Percentiles rank a stretch among this genome's conserved stretches.
phyloP scores from a whole-genome alignment of 257 asterid species.

The Solanum virginianum region DNA sequence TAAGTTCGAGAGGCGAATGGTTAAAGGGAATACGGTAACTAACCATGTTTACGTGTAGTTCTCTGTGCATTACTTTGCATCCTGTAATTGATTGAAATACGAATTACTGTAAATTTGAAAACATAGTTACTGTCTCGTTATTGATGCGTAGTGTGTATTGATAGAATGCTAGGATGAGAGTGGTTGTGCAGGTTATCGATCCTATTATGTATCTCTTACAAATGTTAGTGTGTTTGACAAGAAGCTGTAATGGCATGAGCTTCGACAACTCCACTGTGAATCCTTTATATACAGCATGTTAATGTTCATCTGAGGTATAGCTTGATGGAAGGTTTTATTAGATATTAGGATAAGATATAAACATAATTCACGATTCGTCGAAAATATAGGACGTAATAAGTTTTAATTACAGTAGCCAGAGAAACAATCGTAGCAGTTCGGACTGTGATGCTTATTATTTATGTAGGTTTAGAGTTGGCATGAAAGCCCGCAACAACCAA shows the following conservation, averaged over 20 bases:
- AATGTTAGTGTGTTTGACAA: not conserved
- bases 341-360: not conserved
- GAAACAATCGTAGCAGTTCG: not conserved
- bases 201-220: not conserved
- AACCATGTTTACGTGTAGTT: not conserved
- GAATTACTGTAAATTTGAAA: not conserved
- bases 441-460: not conserved
- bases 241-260: not conserved
- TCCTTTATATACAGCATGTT: not conserved
- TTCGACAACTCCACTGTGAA: not conserved
- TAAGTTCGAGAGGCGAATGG: not conserved
- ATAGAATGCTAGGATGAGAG: not conserved
- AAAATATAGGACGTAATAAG: not conserved
- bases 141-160: not conserved
- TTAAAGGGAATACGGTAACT: not conserved
- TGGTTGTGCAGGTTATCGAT: not conserved
- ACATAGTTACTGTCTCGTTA: not conserved
- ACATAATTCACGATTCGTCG: not conserved
- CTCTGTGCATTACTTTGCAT: not conserved
- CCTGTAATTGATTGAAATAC: not conserved
- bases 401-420: not conserved
- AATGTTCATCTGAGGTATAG: not conserved
- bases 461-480: not conserved
- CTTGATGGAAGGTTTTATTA: not conserved
- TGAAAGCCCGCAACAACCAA: too few relatives aligned